Evolutionary conservation across 2,329 filamentous ascomycete genomes (phyloP).

Genomic region (Fusarium setosum): DNA sequence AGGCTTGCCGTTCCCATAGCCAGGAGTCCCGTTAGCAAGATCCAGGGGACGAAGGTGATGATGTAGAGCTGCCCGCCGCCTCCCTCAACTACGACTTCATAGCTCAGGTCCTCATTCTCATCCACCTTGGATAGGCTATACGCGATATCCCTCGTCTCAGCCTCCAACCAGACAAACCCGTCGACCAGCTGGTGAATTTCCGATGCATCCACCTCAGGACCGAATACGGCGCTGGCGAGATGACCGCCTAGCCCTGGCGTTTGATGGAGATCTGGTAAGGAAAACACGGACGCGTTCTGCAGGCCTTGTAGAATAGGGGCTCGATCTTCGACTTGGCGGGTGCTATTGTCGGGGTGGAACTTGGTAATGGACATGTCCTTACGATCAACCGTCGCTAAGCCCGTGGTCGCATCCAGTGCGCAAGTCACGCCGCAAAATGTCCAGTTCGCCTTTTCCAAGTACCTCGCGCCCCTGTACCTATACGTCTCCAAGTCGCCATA

Average conservation of each 20-base stretch:
- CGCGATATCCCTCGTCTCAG: background rate
- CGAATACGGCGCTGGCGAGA: background rate
- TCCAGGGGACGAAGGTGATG: background rate
- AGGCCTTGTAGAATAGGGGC: background rate
- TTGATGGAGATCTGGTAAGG: background rate
- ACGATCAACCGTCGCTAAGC: background rate
- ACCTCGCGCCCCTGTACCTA: too few species aligned
- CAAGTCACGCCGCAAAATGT: background rate
- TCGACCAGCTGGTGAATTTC: background rate
- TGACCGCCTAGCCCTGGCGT: background rate
- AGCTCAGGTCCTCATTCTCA: background rate
- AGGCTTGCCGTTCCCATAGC: background rate
- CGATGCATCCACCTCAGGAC: background rate
- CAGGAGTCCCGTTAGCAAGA: background rate
- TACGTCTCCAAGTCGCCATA: background rate
- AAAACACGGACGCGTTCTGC: background rate
- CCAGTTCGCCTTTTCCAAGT: background rate
- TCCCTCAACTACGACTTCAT: background rate
- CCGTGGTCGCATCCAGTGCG: background rate
- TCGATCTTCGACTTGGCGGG: background rate
- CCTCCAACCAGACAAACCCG: background rate
- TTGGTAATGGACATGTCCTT: background rate
- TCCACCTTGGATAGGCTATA: background rate
- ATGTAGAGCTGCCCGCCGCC: background rate
- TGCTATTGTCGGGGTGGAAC: background rate